A percentile compares a stretch with the other conserved stretches of the same genome.
These are phyloP conservation scores for Lenwebbia sp. DNA, from an alignment of 345 rosid genomes.

Conservation along the genomic window DNA sequence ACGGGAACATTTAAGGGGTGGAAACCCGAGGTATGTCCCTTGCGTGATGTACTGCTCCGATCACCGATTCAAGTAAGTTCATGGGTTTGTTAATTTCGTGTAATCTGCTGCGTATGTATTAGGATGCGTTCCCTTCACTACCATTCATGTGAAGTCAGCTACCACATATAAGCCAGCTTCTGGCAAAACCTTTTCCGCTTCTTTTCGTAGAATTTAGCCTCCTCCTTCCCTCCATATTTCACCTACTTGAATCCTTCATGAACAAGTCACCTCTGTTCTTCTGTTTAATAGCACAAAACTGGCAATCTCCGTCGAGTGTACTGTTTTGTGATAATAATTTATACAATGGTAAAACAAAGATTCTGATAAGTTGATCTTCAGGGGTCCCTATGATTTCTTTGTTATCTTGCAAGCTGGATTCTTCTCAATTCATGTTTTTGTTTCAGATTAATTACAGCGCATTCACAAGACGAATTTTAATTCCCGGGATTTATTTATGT, in stretches of 20 bases:
- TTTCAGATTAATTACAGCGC: neutral
- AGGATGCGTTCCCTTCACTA: too few relatives aligned
- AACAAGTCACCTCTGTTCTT: neutral
- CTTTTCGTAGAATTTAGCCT: neutral
- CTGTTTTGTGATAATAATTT: neutral
- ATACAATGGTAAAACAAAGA: neutral
- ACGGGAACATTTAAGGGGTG: too few relatives aligned
- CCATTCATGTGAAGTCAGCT: neutral
- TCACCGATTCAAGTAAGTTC: too few relatives aligned
- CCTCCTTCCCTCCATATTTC: neutral
- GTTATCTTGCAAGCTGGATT: neutral
- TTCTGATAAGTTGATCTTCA: neutral
- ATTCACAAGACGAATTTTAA: neutral
- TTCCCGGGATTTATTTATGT: neutral
- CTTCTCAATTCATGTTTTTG: neutral
- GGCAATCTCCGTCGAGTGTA: neutral
- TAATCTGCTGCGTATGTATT: too few relatives aligned
- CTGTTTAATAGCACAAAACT: neutral
- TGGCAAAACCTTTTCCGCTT: neutral
- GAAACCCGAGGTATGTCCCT: too few relatives aligned
- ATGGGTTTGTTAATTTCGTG: too few relatives aligned
- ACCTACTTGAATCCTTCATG: neutral
- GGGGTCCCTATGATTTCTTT: neutral
- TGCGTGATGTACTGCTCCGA: too few relatives aligned
- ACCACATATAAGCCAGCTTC: neutral